Percentiles rank a stretch among this genome's conserved stretches.
Evolutionary conservation across 495 filamentous ascomycete species (phyloP).

Genomic region (Aspergillus hancockii): DNA sequence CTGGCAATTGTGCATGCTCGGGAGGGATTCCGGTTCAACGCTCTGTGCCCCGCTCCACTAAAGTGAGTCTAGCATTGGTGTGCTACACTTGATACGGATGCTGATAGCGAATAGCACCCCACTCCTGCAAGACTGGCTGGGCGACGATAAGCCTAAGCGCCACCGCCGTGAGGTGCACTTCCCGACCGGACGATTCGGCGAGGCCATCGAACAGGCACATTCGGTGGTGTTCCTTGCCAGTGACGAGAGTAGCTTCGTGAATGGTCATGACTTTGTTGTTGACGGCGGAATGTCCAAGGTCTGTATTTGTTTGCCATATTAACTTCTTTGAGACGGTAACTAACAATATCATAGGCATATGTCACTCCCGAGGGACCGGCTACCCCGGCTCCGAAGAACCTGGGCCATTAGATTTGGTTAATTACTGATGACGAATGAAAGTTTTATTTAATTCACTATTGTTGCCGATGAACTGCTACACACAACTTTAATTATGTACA

Average conservation of each 20-base stretch:
- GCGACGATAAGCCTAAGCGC: constrained; percentile 83
- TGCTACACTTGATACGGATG: neutral
- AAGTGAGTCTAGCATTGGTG: constrained; percentile 53
- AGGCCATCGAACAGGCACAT: constrained; percentile 92
- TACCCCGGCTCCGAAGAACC: constrained; percentile 68
- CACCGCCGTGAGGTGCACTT: constrained; percentile 89
- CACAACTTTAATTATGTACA: no score
- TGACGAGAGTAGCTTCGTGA: constrained; percentile 93
- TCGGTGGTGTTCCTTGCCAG: constrained; percentile 92
- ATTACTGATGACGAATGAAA: no score
- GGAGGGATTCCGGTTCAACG: constrained; percentile 88
- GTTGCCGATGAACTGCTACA: no score
- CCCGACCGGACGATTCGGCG: constrained; percentile 91
- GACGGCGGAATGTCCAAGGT: constrained; percentile 93
- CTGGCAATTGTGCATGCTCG: constrained; percentile 81
- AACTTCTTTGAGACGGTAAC: no score
- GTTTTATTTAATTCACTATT: no score
- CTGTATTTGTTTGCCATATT: no score
- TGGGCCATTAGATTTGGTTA: constrained; percentile 34
- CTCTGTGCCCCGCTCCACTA: constrained; percentile 86
- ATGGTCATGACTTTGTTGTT: constrained; percentile 90
- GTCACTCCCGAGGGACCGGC: constrained; percentile 86
- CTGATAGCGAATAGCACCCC: constrained; percentile 51
- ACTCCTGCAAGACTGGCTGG: constrained; percentile 91
- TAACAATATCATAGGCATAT: constrained; percentile 50